phyloP scores from a whole-genome alignment of 148 eudicot species.

The Camellia sinensis region DNA sequence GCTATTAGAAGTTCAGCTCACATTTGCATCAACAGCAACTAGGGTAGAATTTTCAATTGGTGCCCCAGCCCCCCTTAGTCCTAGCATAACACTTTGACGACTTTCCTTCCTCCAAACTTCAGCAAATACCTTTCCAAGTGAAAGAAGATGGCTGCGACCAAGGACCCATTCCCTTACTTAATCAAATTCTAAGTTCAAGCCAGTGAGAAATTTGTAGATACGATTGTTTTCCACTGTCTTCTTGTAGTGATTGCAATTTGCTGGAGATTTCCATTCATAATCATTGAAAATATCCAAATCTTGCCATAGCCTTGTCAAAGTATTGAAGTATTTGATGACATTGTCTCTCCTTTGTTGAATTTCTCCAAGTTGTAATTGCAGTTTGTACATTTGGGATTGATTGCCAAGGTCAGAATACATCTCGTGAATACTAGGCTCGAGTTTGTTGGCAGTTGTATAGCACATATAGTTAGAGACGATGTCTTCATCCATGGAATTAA shows the following conservation, averaged over 20 bases:
- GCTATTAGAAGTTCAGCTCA: not conserved
- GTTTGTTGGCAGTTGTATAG: not conserved
- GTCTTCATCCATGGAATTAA: too few species aligned
- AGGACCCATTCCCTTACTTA: constrained; percentile 7
- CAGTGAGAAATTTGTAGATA: constrained; percentile 3
- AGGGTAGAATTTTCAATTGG: not conserved
- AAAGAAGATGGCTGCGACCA: not conserved
- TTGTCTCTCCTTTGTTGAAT: too few species aligned
- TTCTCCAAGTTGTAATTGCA: too few species aligned
- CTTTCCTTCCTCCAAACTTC: not conserved
- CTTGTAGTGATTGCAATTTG: not conserved
- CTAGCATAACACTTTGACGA: not conserved
- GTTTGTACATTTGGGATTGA: too few species aligned
- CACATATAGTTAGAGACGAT: not conserved
- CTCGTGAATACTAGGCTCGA: not conserved
- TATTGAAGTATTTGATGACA: too few species aligned
- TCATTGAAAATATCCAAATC: too few species aligned
- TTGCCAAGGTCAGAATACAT: not conserved
- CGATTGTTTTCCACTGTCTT: not conserved
- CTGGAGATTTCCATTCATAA: too few species aligned
- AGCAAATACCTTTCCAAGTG: not conserved
- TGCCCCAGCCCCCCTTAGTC: not conserved
- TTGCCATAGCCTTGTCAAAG: too few species aligned
- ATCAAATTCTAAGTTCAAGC: constrained; percentile 9
- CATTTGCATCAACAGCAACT: not conserved